Evolutionary conservation across 495 filamentous ascomycete species (phyloP).

Genomic region (Melanomma pulvis-pyrius): DNA sequence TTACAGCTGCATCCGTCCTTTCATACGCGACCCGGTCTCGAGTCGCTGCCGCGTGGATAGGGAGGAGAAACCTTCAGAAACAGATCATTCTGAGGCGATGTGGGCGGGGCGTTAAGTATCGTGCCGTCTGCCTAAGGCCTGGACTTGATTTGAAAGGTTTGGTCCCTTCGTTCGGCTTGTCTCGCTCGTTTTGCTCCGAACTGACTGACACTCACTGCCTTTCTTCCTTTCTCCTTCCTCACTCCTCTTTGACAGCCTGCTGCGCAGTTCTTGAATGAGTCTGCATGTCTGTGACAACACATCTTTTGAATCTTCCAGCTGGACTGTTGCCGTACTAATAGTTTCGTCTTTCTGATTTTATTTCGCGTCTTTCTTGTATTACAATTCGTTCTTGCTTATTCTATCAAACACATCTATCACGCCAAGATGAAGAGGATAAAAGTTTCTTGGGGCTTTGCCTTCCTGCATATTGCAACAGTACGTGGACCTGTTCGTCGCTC

Average conservation of each 20-base stretch:
- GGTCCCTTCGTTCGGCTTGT: conserved; percentile 24
- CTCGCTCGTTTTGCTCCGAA: conserved; percentile 21
- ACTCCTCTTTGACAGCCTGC: conserved; percentile 27
- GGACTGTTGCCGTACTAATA: conserved; percentile 33
- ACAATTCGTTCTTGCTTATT: not conserved
- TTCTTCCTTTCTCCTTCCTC: conserved; percentile 16
- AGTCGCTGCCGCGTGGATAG: conserved; percentile 28
- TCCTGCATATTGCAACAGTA: conserved; percentile 21
- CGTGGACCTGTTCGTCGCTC: not conserved
- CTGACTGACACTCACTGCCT: conserved; percentile 11
- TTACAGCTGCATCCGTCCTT: conserved; percentile 24
- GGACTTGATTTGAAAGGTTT: conserved; percentile 27
- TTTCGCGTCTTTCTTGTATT: not conserved
- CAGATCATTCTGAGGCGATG: conserved; percentile 11
- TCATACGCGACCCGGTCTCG: conserved; percentile 4
- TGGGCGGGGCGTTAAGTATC: conserved; percentile 20
- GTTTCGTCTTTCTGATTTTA: not conserved
- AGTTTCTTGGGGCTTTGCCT: conserved; percentile 8
- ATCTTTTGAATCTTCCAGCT: conserved; percentile 30
- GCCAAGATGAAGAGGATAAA: conserved; percentile 33
- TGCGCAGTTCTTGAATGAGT: conserved; percentile 35
- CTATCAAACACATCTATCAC: not conserved
- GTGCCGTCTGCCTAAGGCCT: conserved; percentile 14
- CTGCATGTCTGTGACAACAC: conserved; percentile 35
- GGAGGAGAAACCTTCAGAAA: conserved; percentile 13